Base-by-base conservation (phyloP, 2,329 filamentous ascomycete genomes). In the Orbilia oligospora region DNA sequence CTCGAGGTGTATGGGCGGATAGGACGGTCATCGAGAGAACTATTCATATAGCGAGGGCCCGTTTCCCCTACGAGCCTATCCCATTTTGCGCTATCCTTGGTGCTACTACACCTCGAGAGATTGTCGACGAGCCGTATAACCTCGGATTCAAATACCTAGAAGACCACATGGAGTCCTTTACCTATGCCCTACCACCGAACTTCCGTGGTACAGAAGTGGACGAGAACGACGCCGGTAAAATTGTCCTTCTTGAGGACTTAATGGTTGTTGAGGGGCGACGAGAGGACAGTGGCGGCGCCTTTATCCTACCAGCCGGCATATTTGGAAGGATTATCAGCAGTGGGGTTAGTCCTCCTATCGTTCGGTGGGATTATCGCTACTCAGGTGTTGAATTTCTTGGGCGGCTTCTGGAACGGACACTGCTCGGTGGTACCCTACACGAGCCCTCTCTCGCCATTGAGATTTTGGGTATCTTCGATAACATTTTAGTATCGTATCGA, bases 51-150 rank as follows among this genome's bases (percentile, higher is more conserved):
- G 90, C 94, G 5, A 88, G 91, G 51, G 88, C 89, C 77, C 90
- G 95, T 70, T 97, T 94, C 83, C 95, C 95, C 0, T 95, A 93
- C 84, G 95, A 97, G 84, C 91, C 93, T 56, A 84, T 90, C 1
- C 93, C 94, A 0, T 93, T 97, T 81, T 85, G 97, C 77, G 89
- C 88, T 67, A 86, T 97, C 46, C 91, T 90, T 83, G 90, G 90
- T 22, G 68, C 75, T 70, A 89, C 88, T 46, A 85, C 97, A 16
- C 88, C 88, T 18, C 66, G 79, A 58, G 12, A 80, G 76, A 69
- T 80, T 49, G 24, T 70, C 22, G 36, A 70, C 55, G 61, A 77
- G 69, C 44, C 78, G 30, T 58, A 76, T 70, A 65, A 80, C 80
- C 73, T 87, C 49, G 87, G 94, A 9, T 84, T 91, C 44, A 86